phyloP scores from a whole-genome alignment of 1,284 basidiomycete species.

The Earliella scabrosa region DNA sequence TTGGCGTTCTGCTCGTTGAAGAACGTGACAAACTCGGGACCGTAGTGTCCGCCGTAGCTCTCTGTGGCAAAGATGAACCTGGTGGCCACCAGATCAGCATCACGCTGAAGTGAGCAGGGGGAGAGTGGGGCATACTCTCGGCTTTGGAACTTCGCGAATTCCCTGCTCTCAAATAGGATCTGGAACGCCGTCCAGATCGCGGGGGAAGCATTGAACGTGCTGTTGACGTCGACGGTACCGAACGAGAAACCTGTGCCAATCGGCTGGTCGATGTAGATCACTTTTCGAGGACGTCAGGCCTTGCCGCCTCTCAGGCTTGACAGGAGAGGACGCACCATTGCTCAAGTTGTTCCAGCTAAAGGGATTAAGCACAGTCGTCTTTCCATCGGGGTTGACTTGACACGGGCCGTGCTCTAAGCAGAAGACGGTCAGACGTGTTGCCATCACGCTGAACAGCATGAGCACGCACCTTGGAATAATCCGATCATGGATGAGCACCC shows the following conservation, averaged over 20 bases:
- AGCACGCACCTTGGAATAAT: slow-evolving; percentile 56
- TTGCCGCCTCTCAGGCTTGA: neutral
- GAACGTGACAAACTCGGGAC: slow-evolving; percentile 64
- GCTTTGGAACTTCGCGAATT: slow-evolving; percentile 61
- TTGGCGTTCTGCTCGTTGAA: slow-evolving; percentile 68
- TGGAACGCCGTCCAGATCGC: slow-evolving; percentile 71
- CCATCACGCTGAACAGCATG: too few relatives aligned
- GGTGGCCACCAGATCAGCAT: neutral
- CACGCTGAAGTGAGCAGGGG: slow-evolving; percentile 1
- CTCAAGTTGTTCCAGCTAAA: slow-evolving; percentile 72
- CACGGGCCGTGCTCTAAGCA: slow-evolving; percentile 63
- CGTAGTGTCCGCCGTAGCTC: slow-evolving; percentile 74
- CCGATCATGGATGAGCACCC: slow-evolving; percentile 72
- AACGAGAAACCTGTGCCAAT: slow-evolving; percentile 72
- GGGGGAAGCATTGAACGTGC: slow-evolving; percentile 54
- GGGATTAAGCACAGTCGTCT: slow-evolving; percentile 57
- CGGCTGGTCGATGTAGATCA: slow-evolving; percentile 80
- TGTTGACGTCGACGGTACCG: slow-evolving; percentile 57
- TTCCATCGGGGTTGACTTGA: slow-evolving; percentile 54
- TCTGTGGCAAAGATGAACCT: slow-evolving; percentile 71
- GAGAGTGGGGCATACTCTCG: slow-evolving; percentile 51
- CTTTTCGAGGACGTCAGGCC: slow-evolving; percentile 34
- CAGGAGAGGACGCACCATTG: slow-evolving; percentile 49
- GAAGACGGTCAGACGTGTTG: too few relatives aligned
- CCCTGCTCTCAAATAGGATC: slow-evolving; percentile 62